Conservation (phyloP, 2,329 filamentous ascomycete genomes). For the Pseudogymnoascus sp. region DNA sequence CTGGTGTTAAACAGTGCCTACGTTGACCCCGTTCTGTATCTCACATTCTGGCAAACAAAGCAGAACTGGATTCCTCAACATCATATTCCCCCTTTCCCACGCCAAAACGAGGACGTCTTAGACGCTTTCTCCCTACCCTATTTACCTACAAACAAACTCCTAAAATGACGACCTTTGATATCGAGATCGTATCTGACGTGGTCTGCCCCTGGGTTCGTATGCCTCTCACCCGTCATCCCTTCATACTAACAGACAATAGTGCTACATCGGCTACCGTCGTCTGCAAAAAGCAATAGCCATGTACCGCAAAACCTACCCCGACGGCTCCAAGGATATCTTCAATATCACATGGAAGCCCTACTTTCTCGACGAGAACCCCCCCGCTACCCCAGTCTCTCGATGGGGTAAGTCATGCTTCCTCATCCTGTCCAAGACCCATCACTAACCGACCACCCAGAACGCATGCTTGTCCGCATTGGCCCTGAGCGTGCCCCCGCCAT, state of each 20-base stretch:
- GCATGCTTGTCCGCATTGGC: not conserved
- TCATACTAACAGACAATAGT: conserved; percentile 24
- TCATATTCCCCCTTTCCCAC: not conserved
- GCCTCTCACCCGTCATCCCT: not conserved
- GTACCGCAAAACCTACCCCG: conserved; percentile 54
- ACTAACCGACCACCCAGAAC: not conserved
- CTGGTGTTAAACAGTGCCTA: not conserved
- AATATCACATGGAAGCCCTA: conserved; percentile 68
- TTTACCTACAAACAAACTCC: not conserved
- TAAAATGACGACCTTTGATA: conserved; percentile 64
- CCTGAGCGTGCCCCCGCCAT: not conserved
- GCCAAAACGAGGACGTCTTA: not conserved
- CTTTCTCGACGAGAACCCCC: conserved; percentile 51
- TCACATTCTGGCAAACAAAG: not conserved
- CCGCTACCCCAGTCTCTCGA: not conserved
- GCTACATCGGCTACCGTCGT: conserved; percentile 72
- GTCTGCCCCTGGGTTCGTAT: conserved; percentile 54
- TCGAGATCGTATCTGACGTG: conserved; percentile 72
- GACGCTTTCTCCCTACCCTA: not conserved
- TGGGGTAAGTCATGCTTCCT: not conserved
- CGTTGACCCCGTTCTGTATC: not conserved
- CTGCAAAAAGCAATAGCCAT: conserved; percentile 61
- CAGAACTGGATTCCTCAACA: not conserved
- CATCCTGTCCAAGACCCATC: not conserved
- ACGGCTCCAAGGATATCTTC: conserved; percentile 55